Percentiles rank a stretch among this genome's conserved stretches.
Conservation (phyloP, 2,329 filamentous ascomycete genomes). For the Elsinoe perseae region DNA sequence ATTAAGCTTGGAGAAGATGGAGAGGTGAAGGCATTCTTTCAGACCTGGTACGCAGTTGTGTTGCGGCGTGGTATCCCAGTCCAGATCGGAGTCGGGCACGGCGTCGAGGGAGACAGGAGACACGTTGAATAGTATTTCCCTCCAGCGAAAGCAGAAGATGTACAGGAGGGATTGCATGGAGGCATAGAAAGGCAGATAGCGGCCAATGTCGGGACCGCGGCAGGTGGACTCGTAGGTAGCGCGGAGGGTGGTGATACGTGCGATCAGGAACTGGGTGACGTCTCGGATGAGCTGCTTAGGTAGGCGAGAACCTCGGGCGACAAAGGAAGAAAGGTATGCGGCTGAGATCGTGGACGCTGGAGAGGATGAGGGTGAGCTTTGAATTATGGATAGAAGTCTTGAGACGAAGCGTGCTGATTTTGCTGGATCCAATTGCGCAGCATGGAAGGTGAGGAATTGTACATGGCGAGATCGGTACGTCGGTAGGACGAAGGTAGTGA, state of each 20-base stretch:
- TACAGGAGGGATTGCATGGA: slow-evolving; percentile 85
- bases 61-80: slow-evolving; percentile 43
- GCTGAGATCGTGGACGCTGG: slow-evolving; percentile 76
- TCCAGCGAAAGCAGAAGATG: slow-evolving; percentile 97
- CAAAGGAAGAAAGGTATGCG: slow-evolving; percentile 89
- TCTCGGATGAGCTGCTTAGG: slow-evolving; percentile 67
- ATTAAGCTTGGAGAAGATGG: slow-evolving; percentile 84
- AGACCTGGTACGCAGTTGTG: slow-evolving; percentile 70
- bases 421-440: slow-evolving; percentile 70
- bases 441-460: slow-evolving; percentile 94
- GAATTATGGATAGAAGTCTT: slow-evolving; percentile 73
- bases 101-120: slow-evolving; percentile 29
- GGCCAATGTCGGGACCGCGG: slow-evolving; percentile 74
- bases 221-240: slow-evolving; percentile 63
- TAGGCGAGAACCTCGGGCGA: slow-evolving; percentile 80
- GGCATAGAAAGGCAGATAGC: slow-evolving; percentile 78
- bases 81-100: slow-evolving; percentile 39
- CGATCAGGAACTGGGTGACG: slow-evolving; percentile 71
- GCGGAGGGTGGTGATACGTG: slow-evolving; percentile 70
- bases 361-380: slow-evolving; percentile 70
- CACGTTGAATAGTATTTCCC: slow-evolving; percentile 63
- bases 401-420: slow-evolving; percentile 80
- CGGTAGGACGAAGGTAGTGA: slow-evolving; percentile 78
- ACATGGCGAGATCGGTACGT: slow-evolving; percentile 88
- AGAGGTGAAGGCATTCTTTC: slow-evolving; percentile 63